Evolutionary conservation across 164 flowering plant species (phyloP), one percentile per base, ranked within the genome.

Genomic region (Liriodendron chinense): DNA sequence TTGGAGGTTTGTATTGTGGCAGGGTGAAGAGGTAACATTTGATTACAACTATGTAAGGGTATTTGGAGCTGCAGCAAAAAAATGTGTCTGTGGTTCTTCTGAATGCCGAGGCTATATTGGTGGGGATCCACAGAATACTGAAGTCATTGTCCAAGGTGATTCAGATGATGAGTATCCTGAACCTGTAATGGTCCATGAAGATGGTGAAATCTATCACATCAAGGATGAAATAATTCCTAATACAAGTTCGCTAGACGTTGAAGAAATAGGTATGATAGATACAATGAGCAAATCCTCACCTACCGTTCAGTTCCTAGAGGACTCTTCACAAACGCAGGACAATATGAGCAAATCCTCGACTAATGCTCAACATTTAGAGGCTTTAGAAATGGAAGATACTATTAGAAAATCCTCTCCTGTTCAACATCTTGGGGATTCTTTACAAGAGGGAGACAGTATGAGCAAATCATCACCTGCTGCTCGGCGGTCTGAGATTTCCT

Each of bases 21-120:
- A 96, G 99, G 97, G 96, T 77, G 98, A 96, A 81, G 99, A 96
- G 83, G 79, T 94, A 78, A 92, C 98, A 70, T 96, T 96, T 80
- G 99, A 96, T 77, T 96, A 96, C 87, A 96, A 96, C 80, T 94
- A 91, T 85, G 97, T 92, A 2, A 87, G 99, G 77, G 99, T 96
- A 3, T 91, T 90, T 82, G 99, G 99, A 23, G 99, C 99, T 76
- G 99, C 98, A 79, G 98, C 94, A 13, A 96, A 94, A 84, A 92
- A 91, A 87, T 96, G 99, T 80, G 82, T 86, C 22, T 96, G 99
- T 86, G 97, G 95, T 61, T 85, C 99, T 69, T 61, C 88, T 57
- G 87, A 83, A 20, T 96, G 99, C 80, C 90, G 93, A 59, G 99
- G 98, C 50, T 92, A 87, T 79, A 90, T 96, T 57, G 99, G 99